Evolutionary conservation across 202 grass and related monocot species (phyloP), one percentile per base, ranked within the genome.

Genomic region (Musa balbisiana): DNA sequence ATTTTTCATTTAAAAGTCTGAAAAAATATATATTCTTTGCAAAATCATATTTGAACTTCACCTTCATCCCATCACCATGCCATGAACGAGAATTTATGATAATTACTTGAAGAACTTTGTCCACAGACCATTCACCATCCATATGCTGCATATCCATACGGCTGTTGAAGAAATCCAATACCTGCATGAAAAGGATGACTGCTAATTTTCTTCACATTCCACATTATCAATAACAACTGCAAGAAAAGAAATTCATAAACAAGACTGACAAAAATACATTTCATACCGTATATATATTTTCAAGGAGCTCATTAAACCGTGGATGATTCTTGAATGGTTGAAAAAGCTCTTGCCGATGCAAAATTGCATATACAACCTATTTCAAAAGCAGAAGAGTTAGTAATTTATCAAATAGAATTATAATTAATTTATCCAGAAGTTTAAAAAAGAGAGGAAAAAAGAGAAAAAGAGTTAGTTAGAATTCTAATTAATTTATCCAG

Each of bases 301-400:
- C 95, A 80, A 99, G 87, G 74, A 99, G 78, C 86, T 99, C 95
- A 78, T 99, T 94, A 62, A 99, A 99, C 69, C 91, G 89, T 69
- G 95, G 95, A 87, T 99, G 95, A 50, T 90, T 90, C 85, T 94
- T 99, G 72, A 99, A 99, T 81, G 95, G 95, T 70, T 89, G 74
- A 80, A 99, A 99, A 67, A 99, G 91, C 80, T 99, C 95, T 83
- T 99, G 95, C 16, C 91, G 90, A 71, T 94, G 95, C 95, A 99
- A 78, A 84, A 99, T 77, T 73, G 95, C 95, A 94, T 99, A 99
- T 71, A 99, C 87, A 82, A 99, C 91, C 95, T 99, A 83, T 71
- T 87, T 22, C 62, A 62, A 84, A 15, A 69, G 76, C 73, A 67
- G 54, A 78, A 78, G 82, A 83, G 79, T 21, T 16, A 49, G 23